Conservation (phyloP, 768 basidiomycete genomes). For the Tylopilus sp. region DNA sequence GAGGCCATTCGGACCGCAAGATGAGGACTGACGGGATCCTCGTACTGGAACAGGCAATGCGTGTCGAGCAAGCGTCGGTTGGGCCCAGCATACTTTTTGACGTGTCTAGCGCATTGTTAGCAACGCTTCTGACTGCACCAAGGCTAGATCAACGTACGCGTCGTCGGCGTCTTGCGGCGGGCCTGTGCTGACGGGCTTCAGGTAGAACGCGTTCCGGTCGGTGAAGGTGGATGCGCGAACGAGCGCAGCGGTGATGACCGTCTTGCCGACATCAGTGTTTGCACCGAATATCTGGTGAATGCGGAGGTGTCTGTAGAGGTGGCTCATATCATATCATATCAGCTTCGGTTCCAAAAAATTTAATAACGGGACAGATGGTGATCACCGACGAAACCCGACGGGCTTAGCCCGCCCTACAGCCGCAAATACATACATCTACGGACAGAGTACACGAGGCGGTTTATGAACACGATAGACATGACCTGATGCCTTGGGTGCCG, state of each 20-base stretch:
- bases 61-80: slow-evolving; percentile 44
- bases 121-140: neutral
- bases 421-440: slow-evolving; percentile 12
- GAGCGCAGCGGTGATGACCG: slow-evolving; percentile 82
- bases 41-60: slow-evolving; percentile 77
- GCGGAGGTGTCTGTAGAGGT: slow-evolving; percentile 81
- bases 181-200: slow-evolving; percentile 94
- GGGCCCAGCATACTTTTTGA: slow-evolving; percentile 50
- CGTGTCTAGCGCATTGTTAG: slow-evolving; percentile 48
- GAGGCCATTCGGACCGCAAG: slow-evolving; percentile 64
- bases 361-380: too few relatives aligned
- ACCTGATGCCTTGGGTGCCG: slow-evolving; percentile 23
- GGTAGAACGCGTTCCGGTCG: slow-evolving; percentile 55
- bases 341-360: too few relatives aligned
- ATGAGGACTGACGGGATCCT: slow-evolving; percentile 92
- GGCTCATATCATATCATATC: slow-evolving; percentile 51
- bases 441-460: neutral
- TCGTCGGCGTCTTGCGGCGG: slow-evolving; percentile 79
- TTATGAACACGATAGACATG: slow-evolving; percentile 23
- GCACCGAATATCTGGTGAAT: slow-evolving; percentile 93
- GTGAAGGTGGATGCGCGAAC: slow-evolving; percentile 68
- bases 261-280: slow-evolving; percentile 96
- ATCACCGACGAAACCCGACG: too few relatives aligned
- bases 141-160: slow-evolving; percentile 44
- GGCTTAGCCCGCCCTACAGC: slow-evolving; percentile 19